Evolutionary conservation across 148 eudicot species (phyloP).

Genomic region (Spergularia bocconei): DNA sequence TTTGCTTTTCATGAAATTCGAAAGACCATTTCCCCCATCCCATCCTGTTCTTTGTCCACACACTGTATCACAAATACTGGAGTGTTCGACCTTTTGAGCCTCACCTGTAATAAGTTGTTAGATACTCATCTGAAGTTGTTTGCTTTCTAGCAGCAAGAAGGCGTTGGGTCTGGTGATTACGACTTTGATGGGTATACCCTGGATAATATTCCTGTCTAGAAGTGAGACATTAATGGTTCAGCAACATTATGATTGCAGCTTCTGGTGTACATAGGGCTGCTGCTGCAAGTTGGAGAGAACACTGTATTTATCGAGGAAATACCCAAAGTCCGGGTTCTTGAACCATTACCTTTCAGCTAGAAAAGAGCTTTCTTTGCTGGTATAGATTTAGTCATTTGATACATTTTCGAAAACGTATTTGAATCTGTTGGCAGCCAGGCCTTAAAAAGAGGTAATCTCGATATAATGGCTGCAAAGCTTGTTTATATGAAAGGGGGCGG

Average conservation of each 20-base stretch:
- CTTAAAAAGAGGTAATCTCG: conserved; percentile 2
- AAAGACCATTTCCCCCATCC: not conserved
- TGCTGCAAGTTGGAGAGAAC: conserved; percentile 26
- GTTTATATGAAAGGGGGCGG: conserved; percentile 33
- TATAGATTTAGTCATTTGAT: conserved; percentile 22
- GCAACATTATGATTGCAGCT: conserved; percentile 26
- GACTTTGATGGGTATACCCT: conserved; percentile 56
- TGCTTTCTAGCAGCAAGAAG: conserved; percentile 60
- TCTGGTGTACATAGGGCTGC: conserved; percentile 43
- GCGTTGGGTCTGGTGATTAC: conserved; percentile 48
- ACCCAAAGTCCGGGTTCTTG: conserved; percentile 4
- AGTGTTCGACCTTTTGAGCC: not conserved
- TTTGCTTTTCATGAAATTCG: not conserved
- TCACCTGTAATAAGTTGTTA: not conserved
- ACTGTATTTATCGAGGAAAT: not conserved
- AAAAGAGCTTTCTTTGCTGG: conserved; percentile 13
- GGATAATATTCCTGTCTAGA: conserved; percentile 55
- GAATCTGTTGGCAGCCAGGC: conserved; percentile 23
- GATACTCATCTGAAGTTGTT: conserved; percentile 25
- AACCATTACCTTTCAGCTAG: conserved; percentile 9
- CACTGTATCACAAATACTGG: not conserved
- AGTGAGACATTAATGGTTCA: conserved; percentile 3
- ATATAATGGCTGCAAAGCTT: conserved; percentile 25
- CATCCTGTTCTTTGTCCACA: not conserved
- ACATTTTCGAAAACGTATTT: conserved; percentile 15